Evolutionary conservation across 2,329 filamentous ascomycete species (phyloP).

Genomic region (Penicillium sp.): DNA sequence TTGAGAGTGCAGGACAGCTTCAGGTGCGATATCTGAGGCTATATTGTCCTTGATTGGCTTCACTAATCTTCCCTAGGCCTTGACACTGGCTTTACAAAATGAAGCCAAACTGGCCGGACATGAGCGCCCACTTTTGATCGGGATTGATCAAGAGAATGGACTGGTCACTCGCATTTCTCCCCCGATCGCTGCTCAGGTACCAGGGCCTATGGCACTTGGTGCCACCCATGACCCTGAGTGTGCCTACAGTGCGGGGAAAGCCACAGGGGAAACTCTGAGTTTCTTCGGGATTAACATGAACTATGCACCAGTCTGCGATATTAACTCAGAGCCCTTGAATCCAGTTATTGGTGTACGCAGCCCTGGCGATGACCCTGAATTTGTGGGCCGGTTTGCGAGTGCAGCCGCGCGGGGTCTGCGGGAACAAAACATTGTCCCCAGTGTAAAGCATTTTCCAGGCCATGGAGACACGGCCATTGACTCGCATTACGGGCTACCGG

Average conservation of each 20-base stretch:
- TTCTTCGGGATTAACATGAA: slow-evolving; percentile 48
- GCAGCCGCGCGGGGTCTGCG: slow-evolving; percentile 40
- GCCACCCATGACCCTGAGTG: slow-evolving; percentile 39
- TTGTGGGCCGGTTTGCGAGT: slow-evolving; percentile 43
- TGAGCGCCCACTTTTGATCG: slow-evolving; percentile 43
- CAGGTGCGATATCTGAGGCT: slow-evolving; percentile 20
- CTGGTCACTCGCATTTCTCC: slow-evolving; percentile 44
- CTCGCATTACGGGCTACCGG: slow-evolving; percentile 44
- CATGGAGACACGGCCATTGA: slow-evolving; percentile 47
- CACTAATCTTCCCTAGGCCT: slow-evolving; percentile 20
- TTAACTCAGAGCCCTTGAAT: slow-evolving; percentile 47
- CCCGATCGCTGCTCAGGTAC: slow-evolving; percentile 41
- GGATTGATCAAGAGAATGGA: slow-evolving; percentile 48
- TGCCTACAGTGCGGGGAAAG: slow-evolving; percentile 36
- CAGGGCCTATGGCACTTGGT: slow-evolving; percentile 46
- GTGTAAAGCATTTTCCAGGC: slow-evolving; percentile 48
- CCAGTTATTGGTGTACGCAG: slow-evolving; percentile 47
- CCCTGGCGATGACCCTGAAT: slow-evolving; percentile 43
- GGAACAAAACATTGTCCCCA: slow-evolving; percentile 42
- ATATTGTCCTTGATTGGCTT: not conserved
- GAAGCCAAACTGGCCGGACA: slow-evolving; percentile 42
- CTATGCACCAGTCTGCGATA: slow-evolving; percentile 46
- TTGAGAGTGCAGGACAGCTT: slow-evolving; percentile 41
- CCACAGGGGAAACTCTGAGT: slow-evolving; percentile 41
- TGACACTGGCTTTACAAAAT: slow-evolving; percentile 39